Evolutionary conservation across 768 basidiomycete species (phyloP).

Genomic region (Collybia nuda): DNA sequence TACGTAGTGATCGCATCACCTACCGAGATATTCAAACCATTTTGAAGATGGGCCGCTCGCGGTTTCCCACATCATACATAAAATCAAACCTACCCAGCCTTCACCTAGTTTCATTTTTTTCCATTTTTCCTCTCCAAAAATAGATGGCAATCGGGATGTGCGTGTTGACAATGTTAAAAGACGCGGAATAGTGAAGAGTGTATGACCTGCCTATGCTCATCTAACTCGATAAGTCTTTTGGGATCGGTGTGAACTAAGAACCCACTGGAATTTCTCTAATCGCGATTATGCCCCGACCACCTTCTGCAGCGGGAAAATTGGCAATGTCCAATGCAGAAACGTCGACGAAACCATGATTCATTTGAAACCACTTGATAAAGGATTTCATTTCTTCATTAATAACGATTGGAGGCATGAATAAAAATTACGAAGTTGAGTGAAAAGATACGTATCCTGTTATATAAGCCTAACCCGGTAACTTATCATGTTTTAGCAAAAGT

Average conservation of each 20-base stretch:
- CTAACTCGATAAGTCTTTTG: neutral
- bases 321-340: conserved; percentile 40
- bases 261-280: conserved; percentile 69
- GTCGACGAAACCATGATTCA: conserved; percentile 52
- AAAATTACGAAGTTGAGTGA: too few species aligned
- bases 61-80: conserved; percentile 96
- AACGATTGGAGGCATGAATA: neutral
- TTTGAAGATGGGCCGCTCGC: conserved; percentile 58
- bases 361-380: conserved; percentile 53
- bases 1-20: conserved; percentile 13
- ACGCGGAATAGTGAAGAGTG: conserved; percentile 83
- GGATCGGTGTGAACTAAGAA: neutral
- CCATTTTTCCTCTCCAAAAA: conserved; percentile 69
- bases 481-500: too few species aligned
- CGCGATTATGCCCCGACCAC: conserved; percentile 77
- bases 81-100: conserved; percentile 87
- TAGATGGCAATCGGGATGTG: conserved; percentile 64
- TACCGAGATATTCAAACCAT: conserved; percentile 76
- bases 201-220: conserved; percentile 59
- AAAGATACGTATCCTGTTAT: too few species aligned
- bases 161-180: conserved; percentile 73
- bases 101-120: conserved; percentile 51
- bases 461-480: too few species aligned
- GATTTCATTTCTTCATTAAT: neutral
- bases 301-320: conserved; percentile 45